Base-by-base conservation (phyloP, 176 grass and related monocot species). In the Melocanna baccifera region DNA sequence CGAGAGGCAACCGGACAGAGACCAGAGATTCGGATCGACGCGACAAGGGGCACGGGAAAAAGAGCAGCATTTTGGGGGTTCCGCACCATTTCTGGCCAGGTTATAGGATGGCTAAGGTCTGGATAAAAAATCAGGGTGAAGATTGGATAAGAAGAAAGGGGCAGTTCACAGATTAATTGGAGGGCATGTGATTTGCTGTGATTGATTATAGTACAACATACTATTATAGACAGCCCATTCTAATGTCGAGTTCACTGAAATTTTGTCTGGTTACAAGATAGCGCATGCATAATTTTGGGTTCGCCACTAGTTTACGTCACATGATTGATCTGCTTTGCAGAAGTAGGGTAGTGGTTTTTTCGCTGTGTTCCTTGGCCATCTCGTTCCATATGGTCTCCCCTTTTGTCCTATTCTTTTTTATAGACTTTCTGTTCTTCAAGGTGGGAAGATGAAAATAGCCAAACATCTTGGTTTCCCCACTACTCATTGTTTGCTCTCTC, bases 401-500 rank as follows among this genome's bases (percentile, higher is more conserved):
- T 86, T 28, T 55, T n/a, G 42, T 15, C 41, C 45, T 6, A 10
- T 25, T 15, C n/a, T 20, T 2, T 55, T 39, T 42, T 26, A 14
- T 81, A 74, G 58, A 32, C 7, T 46, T 69, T 39, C 71, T 9
- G 48, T 47, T 68, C 51, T 87, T 81, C 61, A 68, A 59, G 71
- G 62, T 90, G 57, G 58, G 67, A 59, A 46, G 62, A 58, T 1
- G 37, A 66, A 78, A 79, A 78, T 73, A 67, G 50, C 46, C 28
- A 15, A 63, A 50, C 83, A 75, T 86, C 71, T 90, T 71, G 83
- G 78, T 77, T 52, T 53, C 15, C 57, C 41, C 62, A 65, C 86
- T 76, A 43, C 16, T 83, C 30, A 50, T 51, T 62, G 32, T 64
- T 3, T 43, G 23, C 2, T 69, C 25, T 40, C 78, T 12, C 58